Evolutionary conservation across 345 rosid species (phyloP).

Genomic region (Mercurialis annua): DNA sequence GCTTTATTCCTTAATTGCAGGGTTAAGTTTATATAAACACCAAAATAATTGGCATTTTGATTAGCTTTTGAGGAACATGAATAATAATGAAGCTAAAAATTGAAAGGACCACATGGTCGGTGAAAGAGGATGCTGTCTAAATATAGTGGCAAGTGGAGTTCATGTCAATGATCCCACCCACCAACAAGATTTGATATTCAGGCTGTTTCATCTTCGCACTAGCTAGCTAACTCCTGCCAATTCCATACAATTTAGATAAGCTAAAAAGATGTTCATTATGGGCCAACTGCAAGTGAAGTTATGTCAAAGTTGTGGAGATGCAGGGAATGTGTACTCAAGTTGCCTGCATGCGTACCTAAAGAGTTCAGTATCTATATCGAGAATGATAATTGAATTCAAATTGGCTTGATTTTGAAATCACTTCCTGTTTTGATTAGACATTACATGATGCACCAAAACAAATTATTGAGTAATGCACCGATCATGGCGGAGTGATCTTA

Average conservation of each 20-base stretch:
- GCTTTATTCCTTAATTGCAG: too few relatives aligned
- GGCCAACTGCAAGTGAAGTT: not conserved
- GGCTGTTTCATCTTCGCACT: not conserved
- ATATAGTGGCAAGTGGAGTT: slow-evolving; percentile 6
- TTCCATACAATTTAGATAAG: not conserved
- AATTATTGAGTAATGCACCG: not conserved
- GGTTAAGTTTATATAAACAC: too few relatives aligned
- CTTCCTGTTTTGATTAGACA: not conserved
- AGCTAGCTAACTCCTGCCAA: not conserved
- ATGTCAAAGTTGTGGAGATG: slow-evolving; percentile 3
- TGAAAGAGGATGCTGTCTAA: not conserved
- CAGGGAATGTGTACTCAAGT: slow-evolving; percentile 6
- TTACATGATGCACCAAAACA: not conserved
- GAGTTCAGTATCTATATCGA: not conserved
- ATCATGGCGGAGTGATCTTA: too few relatives aligned
- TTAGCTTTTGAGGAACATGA: not conserved
- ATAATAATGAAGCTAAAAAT: not conserved
- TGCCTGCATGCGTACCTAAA: not conserved
- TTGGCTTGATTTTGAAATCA: not conserved
- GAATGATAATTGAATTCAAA: not conserved
- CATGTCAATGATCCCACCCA: slow-evolving; percentile 7
- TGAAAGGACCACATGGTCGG: not conserved
- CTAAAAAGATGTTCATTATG: slow-evolving; percentile 5
- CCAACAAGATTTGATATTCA: slow-evolving; percentile 15
- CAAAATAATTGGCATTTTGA: too few relatives aligned